Conservation (phyloP, 768 basidiomycete species). For the Pulveroboletus ravenelii region DNA sequence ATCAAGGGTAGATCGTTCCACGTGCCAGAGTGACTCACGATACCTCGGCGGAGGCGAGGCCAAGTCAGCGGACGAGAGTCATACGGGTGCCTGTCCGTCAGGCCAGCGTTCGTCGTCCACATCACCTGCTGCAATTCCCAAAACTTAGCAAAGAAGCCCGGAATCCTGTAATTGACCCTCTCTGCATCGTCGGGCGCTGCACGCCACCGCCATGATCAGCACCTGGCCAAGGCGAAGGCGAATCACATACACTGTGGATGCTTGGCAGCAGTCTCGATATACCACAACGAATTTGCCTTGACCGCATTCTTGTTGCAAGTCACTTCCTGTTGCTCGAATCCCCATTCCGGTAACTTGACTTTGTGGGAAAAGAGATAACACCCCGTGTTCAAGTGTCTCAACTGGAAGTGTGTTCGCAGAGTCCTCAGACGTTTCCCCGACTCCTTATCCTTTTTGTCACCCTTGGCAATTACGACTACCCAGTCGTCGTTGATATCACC, state of each 20-base stretch:
- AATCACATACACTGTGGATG: slow-evolving; percentile 63
- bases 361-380: slow-evolving; percentile 99
- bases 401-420: slow-evolving; percentile 73
- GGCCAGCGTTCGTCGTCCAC: slow-evolving; percentile 95
- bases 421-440: slow-evolving; percentile 72
- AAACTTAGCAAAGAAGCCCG: slow-evolving; percentile 89
- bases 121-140: slow-evolving; percentile 88
- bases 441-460: slow-evolving; percentile 57
- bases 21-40: slow-evolving; percentile 51
- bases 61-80: slow-evolving; percentile 91
- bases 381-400: slow-evolving; percentile 81
- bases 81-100: slow-evolving; percentile 91
- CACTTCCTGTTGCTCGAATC: slow-evolving; percentile 96
- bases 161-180: slow-evolving; percentile 88
- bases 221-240: neutral
- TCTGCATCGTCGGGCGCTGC: slow-evolving; percentile 66
- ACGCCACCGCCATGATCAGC: neutral
- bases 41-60: slow-evolving; percentile 89
- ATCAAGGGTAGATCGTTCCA: neutral
- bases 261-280: slow-evolving; percentile 70
- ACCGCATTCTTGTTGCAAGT: slow-evolving; percentile 99
- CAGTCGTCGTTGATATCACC: slow-evolving; percentile 96
- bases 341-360: slow-evolving; percentile 97
- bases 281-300: slow-evolving; percentile 87
- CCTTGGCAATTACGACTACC: slow-evolving; percentile 79